A percentile compares a stretch with the other conserved stretches of the same genome.
Conservation (phyloP, 2,329 filamentous ascomycete genomes). For the Leptographium radiaticola region DNA sequence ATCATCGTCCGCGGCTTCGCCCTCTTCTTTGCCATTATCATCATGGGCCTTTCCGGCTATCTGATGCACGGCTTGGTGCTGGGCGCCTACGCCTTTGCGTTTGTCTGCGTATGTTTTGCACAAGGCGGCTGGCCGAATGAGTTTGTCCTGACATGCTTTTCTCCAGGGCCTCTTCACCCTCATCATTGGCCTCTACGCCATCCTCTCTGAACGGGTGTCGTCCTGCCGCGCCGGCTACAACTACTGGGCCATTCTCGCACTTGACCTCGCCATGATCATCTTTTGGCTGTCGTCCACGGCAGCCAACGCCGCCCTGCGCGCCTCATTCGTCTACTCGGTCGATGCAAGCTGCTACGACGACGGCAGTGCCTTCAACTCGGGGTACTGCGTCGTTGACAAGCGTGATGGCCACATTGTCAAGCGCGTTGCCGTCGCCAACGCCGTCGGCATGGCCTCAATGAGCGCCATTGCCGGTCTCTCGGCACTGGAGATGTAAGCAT, state of each 20-base stretch:
- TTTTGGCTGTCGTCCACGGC: conserved; percentile 21
- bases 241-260: conserved; percentile 19
- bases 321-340: conserved; percentile 13
- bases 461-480: conserved; percentile 19
- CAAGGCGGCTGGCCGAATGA: no score
- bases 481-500: conserved; percentile 16
- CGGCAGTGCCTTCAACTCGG: conserved; percentile 15
- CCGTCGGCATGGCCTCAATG: conserved; percentile 14
- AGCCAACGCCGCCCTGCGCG: conserved; percentile 17
- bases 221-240: conserved; percentile 16
- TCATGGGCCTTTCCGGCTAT: conserved; percentile 14
- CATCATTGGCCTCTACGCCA: conserved; percentile 15
- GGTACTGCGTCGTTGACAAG: conserved; percentile 13
- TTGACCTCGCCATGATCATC: conserved; percentile 19
- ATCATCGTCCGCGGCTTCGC: conserved; percentile 17
- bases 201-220: conserved; percentile 17
- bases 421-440: conserved; percentile 12
- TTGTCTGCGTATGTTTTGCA: conserved; percentile 17
- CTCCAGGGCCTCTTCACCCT: conserved; percentile 17
- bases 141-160: background rate
- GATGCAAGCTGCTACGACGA: conserved; percentile 15
- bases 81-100: conserved; percentile 14
- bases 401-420: conserved; percentile 9
- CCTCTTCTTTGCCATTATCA: conserved; percentile 15
- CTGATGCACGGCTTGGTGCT: conserved; percentile 19